Percentiles rank a stretch among this genome's conserved stretches.
These are phyloP conservation scores for Ambispora gerdemannii DNA, from an alignment of 192 early-diverging fungal species.

Conservation along the genomic window DNA sequence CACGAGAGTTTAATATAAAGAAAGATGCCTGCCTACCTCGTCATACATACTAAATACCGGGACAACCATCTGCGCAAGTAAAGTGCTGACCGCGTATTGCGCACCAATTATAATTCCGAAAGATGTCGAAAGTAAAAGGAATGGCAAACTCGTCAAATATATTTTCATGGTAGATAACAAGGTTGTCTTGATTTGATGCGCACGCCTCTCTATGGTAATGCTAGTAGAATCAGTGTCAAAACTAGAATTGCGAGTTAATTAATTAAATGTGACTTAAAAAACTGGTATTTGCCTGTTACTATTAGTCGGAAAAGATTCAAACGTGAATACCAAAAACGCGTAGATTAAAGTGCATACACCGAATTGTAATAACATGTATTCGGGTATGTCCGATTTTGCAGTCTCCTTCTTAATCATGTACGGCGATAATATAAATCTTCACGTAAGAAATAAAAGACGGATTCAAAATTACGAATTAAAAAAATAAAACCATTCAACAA, in stretches of 20 bases:
- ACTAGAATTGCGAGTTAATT: too few species aligned
- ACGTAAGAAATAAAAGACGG: not conserved
- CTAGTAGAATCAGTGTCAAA: too few species aligned
- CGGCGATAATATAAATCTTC: slow-evolving; percentile 38
- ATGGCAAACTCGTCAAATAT: slow-evolving; percentile 14
- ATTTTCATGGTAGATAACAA: not conserved
- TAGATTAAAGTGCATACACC: slow-evolving; percentile 15
- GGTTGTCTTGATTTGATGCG: not conserved
- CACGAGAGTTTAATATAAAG: too few species aligned
- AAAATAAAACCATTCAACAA: too few species aligned
- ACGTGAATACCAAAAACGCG: slow-evolving; percentile 9
- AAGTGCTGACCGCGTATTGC: slow-evolving; percentile 39
- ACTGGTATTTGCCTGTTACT: not conserved
- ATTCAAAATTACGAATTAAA: slow-evolving; percentile 2
- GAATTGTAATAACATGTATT: slow-evolving; percentile 36
- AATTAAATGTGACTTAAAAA: too few species aligned
- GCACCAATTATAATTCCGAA: slow-evolving; percentile 41
- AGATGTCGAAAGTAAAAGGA: slow-evolving; percentile 35
- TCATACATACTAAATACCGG: slow-evolving; percentile 35
- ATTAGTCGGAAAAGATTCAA: not conserved
- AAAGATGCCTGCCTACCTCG: slow-evolving; percentile 7
- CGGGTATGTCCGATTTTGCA: slow-evolving; percentile 36
- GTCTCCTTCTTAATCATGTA: slow-evolving; percentile 36
- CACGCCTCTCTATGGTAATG: too few species aligned
- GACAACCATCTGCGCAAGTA: slow-evolving; percentile 41